Evolutionary conservation across 2,329 filamentous ascomycete genomes (phyloP).

Genomic region (Curvularia lunata): DNA sequence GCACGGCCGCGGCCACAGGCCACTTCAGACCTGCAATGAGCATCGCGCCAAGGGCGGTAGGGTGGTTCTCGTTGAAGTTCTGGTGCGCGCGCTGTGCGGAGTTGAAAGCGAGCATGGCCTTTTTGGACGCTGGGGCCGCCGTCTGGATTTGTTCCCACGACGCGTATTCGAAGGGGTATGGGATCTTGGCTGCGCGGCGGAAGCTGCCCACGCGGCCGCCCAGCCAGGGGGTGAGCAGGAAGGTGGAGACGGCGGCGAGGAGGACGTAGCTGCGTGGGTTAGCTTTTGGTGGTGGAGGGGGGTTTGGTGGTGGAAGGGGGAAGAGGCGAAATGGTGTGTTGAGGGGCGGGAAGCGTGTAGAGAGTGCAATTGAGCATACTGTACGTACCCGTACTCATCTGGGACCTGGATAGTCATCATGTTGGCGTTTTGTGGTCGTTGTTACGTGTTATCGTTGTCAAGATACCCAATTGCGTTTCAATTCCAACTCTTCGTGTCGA

Average conservation of each 20-base stretch:
- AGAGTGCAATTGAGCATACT: background rate
- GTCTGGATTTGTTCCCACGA: conserved; percentile 59
- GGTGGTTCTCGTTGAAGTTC: conserved; percentile 66
- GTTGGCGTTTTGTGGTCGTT: background rate
- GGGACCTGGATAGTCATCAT: conserved; percentile 39
- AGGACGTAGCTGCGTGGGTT: conserved; percentile 59
- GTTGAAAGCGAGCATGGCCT: conserved; percentile 56
- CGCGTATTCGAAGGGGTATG: conserved; percentile 66
- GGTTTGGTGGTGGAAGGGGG: background rate
- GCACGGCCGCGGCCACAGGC: conserved; percentile 54
- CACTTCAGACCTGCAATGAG: conserved; percentile 62
- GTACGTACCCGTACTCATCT: conserved; percentile 41
- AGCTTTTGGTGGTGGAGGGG: conserved; percentile 1
- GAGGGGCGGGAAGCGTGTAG: background rate
- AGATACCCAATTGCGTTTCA: background rate
- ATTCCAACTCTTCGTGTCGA: background rate
- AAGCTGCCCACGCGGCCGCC: conserved; percentile 53
- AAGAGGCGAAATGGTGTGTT: no score
- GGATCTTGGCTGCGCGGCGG: conserved; percentile 61
- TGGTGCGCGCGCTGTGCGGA: conserved; percentile 54
- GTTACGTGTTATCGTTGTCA: background rate
- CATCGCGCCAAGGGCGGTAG: conserved; percentile 58
- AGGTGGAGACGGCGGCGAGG: conserved; percentile 60
- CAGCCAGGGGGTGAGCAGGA: conserved; percentile 61
- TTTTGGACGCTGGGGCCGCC: conserved; percentile 48